These are phyloP conservation scores for Lactarius vividus DNA, from an alignment of 768 basidiomycete species.

Conservation along the genomic window DNA sequence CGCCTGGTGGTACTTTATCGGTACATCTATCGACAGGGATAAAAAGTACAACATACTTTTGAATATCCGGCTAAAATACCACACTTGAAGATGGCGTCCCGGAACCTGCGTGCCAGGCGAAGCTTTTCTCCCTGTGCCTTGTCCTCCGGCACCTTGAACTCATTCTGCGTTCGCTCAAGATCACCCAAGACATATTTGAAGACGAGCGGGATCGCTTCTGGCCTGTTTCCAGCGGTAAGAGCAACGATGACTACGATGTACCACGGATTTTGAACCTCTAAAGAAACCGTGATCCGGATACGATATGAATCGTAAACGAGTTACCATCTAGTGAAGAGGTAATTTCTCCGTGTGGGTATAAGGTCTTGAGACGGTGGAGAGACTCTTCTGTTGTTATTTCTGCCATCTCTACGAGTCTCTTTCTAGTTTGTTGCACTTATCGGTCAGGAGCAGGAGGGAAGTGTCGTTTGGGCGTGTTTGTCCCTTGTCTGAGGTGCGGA, in stretches of 20 bases:
- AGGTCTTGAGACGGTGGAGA: conserved; percentile 43
- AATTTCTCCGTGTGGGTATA: conserved; percentile 40
- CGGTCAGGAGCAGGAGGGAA: background rate
- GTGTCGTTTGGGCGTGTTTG: conserved; percentile 18
- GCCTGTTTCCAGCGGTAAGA: conserved; percentile 56
- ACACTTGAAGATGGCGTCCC: conserved; percentile 62
- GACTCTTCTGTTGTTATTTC: conserved; percentile 42
- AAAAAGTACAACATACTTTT: conserved; percentile 41
- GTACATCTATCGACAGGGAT: background rate
- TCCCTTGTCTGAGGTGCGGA: background rate
- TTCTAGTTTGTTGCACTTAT: background rate
- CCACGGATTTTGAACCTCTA: conserved; percentile 49
- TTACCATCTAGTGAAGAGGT: conserved; percentile 27
- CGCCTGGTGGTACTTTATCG: conserved; percentile 36
- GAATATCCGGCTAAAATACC: conserved; percentile 58
- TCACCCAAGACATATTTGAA: conserved; percentile 50
- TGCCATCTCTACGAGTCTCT: conserved; percentile 26
- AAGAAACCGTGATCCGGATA: background rate
- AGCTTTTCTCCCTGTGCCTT: conserved; percentile 37
- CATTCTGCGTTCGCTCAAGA: conserved; percentile 33
- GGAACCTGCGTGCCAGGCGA: conserved; percentile 50
- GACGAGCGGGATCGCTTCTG: conserved; percentile 56
- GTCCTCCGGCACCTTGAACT: conserved; percentile 26
- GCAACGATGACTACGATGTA: conserved; percentile 55
- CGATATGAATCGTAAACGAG: conserved; percentile 6